Evolutionary conservation across 2,329 filamentous ascomycete genomes (phyloP).

Genomic region (Colletotrichum sansevieriae): DNA sequence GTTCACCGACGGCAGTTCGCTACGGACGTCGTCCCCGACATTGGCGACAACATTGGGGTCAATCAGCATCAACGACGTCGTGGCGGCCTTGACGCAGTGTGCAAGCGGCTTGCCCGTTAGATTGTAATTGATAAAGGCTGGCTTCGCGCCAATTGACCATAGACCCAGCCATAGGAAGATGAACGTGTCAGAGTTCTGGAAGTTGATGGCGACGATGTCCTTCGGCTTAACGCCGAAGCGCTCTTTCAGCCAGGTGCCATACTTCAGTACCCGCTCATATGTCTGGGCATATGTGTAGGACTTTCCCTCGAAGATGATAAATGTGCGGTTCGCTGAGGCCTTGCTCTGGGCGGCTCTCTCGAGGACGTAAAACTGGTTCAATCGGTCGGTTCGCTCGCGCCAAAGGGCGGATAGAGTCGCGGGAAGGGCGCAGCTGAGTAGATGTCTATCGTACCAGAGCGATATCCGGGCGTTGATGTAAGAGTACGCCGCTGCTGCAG

Average conservation of each 20-base stretch:
- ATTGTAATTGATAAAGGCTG: constrained; percentile 92
- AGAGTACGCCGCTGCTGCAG: constrained; percentile 75
- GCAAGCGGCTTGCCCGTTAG: constrained; percentile 76
- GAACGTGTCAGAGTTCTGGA: constrained; percentile 84
- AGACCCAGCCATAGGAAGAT: constrained; percentile 81
- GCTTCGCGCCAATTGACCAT: constrained; percentile 86
- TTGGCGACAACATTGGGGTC: constrained; percentile 71
- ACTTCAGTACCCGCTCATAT: constrained; percentile 78
- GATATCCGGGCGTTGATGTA: constrained; percentile 82
- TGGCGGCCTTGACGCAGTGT: constrained; percentile 80
- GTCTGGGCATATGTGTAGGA: constrained; percentile 81
- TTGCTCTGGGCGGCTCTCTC: constrained; percentile 72
- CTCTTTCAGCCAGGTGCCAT: constrained; percentile 80
- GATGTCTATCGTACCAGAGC: constrained; percentile 73
- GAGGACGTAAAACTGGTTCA: constrained; percentile 82
- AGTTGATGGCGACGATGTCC: constrained; percentile 85
- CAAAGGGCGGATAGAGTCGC: constrained; percentile 57
- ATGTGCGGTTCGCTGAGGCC: constrained; percentile 65
- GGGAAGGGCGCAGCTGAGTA: constrained; percentile 69
- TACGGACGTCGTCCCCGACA: constrained; percentile 69
- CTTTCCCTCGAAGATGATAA: constrained; percentile 77
- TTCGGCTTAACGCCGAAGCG: constrained; percentile 73
- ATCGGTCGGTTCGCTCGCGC: constrained; percentile 68
- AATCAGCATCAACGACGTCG: constrained; percentile 75
- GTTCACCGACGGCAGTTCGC: constrained; percentile 63